phyloP scores from a whole-genome alignment of 2,329 filamentous ascomycete species.

The Botryosphaeria dothidea region DNA sequence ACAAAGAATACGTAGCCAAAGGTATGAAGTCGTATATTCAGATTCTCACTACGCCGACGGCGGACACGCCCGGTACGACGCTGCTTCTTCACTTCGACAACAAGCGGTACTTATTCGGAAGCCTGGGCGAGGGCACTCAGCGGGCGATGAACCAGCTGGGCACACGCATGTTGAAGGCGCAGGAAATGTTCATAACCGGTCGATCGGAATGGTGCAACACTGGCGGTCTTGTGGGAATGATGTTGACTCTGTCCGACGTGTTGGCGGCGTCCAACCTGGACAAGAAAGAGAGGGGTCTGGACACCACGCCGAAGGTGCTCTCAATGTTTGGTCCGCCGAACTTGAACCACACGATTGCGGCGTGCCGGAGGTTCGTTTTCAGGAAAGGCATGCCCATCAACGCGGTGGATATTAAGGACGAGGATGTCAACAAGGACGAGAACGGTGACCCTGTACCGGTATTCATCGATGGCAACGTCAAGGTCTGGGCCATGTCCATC shows the following conservation, averaged over 20 bases:
- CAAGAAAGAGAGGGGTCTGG: constrained; percentile 32
- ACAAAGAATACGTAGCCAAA: not conserved
- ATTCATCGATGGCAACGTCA: constrained; percentile 66
- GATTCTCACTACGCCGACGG: constrained; percentile 78
- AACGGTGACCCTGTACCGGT: constrained; percentile 54
- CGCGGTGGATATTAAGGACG: constrained; percentile 63
- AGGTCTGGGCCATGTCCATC: constrained; percentile 80
- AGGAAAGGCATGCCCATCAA: constrained; percentile 76
- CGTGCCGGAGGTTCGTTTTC: constrained; percentile 81
- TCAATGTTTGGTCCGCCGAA: constrained; percentile 80
- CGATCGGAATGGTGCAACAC: constrained; percentile 71
- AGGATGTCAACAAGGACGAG: constrained; percentile 29
- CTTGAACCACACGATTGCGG: constrained; percentile 77
- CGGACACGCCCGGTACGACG: constrained; percentile 80
- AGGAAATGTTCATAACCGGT: constrained; percentile 82
- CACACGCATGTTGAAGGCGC: constrained; percentile 63
- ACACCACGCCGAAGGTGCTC: constrained; percentile 28
- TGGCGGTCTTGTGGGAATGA: constrained; percentile 81
- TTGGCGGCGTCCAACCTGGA: constrained; percentile 49
- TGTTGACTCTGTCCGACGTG: constrained; percentile 79
- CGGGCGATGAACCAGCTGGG: constrained; percentile 71
- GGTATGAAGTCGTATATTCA: constrained; percentile 55
- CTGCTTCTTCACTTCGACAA: constrained; percentile 78
- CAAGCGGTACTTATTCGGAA: constrained; percentile 83
- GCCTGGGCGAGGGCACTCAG: constrained; percentile 81